phyloP scores from a whole-genome alignment of 2,329 filamentous ascomycete genomes.

The Magnaporthales sp. region DNA sequence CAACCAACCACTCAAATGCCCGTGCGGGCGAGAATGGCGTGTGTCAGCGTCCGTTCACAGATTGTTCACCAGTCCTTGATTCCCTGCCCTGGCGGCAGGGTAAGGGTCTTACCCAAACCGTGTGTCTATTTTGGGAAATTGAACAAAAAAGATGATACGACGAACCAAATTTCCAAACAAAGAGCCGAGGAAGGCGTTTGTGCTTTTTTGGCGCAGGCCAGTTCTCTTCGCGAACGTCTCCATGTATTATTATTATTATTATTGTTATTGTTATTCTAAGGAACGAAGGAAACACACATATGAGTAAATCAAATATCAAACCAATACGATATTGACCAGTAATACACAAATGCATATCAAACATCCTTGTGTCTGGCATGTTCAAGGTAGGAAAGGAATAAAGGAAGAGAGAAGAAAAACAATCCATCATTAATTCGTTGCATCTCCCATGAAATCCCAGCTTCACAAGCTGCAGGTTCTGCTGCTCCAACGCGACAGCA shows the following conservation, averaged over 20 bases:
- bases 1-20: background rate
- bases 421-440: background rate
- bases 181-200: background rate
- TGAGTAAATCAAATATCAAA: background rate
- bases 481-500: background rate
- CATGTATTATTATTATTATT: too few relatives aligned
- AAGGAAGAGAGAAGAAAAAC: background rate
- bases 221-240: background rate
- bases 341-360: background rate
- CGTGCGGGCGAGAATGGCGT: background rate
- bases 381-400: background rate
- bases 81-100: background rate
- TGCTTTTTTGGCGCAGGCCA: background rate
- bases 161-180: background rate
- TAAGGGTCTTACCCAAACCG: background rate
- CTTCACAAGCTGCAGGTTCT: background rate
- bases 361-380: background rate
- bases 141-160: background rate
- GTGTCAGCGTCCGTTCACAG: background rate
- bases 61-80: background rate
- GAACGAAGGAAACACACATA: background rate
- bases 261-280: too few relatives aligned
- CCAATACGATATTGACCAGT: too few relatives aligned
- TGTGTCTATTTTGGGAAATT: constrained; percentile 1
- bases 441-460: background rate